Conservation (phyloP, 495 filamentous ascomycete genomes). For the Penicillium simplicissimum region DNA sequence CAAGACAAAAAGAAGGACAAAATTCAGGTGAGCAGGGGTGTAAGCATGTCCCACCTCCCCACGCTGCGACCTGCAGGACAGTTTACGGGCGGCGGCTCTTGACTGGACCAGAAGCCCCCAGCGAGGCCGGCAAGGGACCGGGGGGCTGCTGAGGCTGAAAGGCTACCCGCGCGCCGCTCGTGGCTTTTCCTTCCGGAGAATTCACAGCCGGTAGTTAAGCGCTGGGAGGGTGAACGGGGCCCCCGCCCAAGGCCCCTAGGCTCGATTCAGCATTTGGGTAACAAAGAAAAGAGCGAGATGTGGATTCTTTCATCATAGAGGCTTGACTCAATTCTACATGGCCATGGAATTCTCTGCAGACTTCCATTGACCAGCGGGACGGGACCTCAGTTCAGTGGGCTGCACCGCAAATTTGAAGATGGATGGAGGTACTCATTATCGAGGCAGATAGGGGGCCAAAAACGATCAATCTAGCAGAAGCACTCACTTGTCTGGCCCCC, state of each 20-base stretch:
- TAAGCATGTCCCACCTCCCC: neutral
- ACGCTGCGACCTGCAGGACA: neutral
- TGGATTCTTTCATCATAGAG: neutral
- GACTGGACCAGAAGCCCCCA: slow-evolving; percentile 21
- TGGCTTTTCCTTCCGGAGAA: slow-evolving; percentile 26
- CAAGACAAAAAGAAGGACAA: neutral
- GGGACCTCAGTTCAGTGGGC: neutral
- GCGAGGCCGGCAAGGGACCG: slow-evolving; percentile 5
- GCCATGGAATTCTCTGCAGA: neutral
- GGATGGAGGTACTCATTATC: neutral
- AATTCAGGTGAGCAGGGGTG: neutral
- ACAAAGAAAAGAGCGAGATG: neutral
- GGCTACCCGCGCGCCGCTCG: slow-evolving; percentile 23
- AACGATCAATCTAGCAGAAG: neutral
- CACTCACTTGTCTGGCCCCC: neutral
- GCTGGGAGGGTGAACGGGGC: slow-evolving; percentile 15
- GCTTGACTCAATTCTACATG: neutral
- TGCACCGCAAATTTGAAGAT: neutral
- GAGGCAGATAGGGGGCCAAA: neutral
- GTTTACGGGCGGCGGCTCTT: slow-evolving; percentile 23
- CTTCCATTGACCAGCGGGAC: neutral
- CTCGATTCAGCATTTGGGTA: neutral
- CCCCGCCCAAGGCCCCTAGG: neutral
- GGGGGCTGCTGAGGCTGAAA: slow-evolving; percentile 30
- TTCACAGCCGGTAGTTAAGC: slow-evolving; percentile 34